Evolutionary conservation across 257 asterid genomes (phyloP).

Genomic region (Solanum etuberosum): DNA sequence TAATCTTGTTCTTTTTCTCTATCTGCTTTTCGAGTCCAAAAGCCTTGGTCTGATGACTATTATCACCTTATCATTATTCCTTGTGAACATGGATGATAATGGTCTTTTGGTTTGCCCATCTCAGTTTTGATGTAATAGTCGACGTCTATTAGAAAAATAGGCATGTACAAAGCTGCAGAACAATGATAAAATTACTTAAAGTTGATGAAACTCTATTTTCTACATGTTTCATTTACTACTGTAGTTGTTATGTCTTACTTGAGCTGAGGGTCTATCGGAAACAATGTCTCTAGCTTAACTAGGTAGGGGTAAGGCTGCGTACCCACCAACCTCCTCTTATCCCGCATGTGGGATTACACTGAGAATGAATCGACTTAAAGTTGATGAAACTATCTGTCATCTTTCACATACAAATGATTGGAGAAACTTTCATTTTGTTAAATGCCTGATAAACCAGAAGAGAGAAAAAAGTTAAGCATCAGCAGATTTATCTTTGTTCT

Average conservation of each 20-base stretch:
- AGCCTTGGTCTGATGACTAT: not conserved
- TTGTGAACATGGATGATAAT: not conserved
- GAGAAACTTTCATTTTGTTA: not conserved
- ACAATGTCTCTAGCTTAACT: not conserved
- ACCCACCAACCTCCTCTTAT: fast-evolving
- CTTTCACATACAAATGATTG: not conserved
- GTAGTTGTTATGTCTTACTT: not conserved
- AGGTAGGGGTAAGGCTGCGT: not conserved
- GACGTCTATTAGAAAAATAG: not conserved
- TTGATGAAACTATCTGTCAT: not conserved
- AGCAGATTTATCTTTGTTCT: fast-evolving
- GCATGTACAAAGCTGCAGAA: not conserved
- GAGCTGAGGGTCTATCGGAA: not conserved
- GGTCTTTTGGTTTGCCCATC: not conserved
- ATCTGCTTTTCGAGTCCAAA: not conserved
- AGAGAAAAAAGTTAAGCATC: not conserved
- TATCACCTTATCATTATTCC: not conserved
- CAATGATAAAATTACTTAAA: not conserved
- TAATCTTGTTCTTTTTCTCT: not conserved
- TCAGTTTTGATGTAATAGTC: not conserved
- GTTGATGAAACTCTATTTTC: not conserved
- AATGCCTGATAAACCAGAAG: not conserved
- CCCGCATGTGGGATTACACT: not conserved
- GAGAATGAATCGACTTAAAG: not conserved
- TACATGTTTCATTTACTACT: fast-evolving